Percentiles rank a stretch among this genome's conserved stretches.
phyloP scores from a whole-genome alignment of 2,329 filamentous ascomycete species.

The Ceratocystis colombiana region DNA sequence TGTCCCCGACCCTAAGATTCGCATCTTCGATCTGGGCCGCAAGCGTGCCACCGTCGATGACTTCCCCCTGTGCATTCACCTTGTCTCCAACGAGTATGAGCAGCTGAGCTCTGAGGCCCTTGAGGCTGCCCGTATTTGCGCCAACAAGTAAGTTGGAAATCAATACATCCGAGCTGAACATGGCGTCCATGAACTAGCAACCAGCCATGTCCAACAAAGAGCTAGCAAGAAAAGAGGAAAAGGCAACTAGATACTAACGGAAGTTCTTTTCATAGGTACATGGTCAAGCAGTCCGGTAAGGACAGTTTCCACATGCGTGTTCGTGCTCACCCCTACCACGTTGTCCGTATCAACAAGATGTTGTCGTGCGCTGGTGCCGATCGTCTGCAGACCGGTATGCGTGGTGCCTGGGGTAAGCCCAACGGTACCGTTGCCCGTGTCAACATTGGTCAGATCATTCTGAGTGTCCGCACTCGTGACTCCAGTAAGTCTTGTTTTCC shows the following conservation, averaged over 20 bases:
- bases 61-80: slow-evolving; percentile 97
- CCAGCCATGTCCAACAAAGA: neutral
- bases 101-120: slow-evolving; percentile 99
- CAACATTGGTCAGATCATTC: slow-evolving; percentile 99
- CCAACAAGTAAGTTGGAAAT: slow-evolving; percentile 63
- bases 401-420: slow-evolving; percentile 99
- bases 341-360: slow-evolving; percentile 99
- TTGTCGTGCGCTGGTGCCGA: slow-evolving; percentile 99
- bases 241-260: neutral
- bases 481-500: slow-evolving; percentile 49
- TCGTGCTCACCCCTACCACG: slow-evolving; percentile 97
- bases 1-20: slow-evolving; percentile 77
- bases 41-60: slow-evolving; percentile 99
- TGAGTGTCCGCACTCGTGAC: slow-evolving; percentile 96
- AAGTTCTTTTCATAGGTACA: slow-evolving; percentile 39
- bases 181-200: neutral
- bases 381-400: slow-evolving; percentile 99
- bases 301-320: slow-evolving; percentile 65
- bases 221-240: neutral
- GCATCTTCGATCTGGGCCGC: slow-evolving; percentile 97
- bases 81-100: slow-evolving; percentile 99
- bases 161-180: neutral
- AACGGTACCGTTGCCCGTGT: slow-evolving; percentile 98
- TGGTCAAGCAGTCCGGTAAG: slow-evolving; percentile 62
- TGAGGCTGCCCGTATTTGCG: slow-evolving; percentile 98